Evolutionary conservation across 148 eudicot genomes (phyloP).

Genomic region (Hydrangea macrophylla): DNA sequence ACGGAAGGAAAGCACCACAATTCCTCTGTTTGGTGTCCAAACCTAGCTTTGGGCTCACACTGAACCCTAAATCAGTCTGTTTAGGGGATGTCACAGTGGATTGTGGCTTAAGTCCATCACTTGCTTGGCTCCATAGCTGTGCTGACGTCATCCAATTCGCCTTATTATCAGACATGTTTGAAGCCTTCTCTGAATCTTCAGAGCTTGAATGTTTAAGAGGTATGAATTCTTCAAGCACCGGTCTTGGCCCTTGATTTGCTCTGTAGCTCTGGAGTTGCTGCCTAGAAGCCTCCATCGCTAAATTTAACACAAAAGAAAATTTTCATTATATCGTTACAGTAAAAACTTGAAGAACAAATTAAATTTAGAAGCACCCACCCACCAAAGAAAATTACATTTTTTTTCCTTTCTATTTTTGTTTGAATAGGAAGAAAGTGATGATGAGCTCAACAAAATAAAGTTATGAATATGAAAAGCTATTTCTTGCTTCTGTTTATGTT

Average conservation of each 20-base stretch:
- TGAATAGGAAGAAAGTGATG: background rate
- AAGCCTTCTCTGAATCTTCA: constrained; percentile 34
- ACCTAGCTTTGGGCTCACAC: constrained; percentile 38
- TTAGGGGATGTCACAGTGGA: constrained; percentile 28
- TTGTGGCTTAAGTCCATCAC: constrained; percentile 36
- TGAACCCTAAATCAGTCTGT: constrained; percentile 41
- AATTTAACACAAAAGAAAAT: background rate
- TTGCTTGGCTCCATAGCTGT: constrained; percentile 80
- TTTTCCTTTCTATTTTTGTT: too few species aligned
- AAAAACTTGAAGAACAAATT: too few species aligned
- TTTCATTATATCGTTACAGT: too few species aligned
- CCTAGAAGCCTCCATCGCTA: constrained; percentile 79
- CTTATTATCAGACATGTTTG: constrained; percentile 49
- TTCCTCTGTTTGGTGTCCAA: constrained; percentile 51
- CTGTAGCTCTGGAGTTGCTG: constrained; percentile 68
- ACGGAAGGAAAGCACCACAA: constrained; percentile 83
- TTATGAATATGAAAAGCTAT: constrained; percentile 32
- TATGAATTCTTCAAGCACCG: constrained; percentile 86
- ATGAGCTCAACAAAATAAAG: constrained; percentile 11
- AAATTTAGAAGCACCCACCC: background rate
- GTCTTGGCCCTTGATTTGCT: constrained; percentile 46
- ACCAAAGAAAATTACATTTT: too few species aligned
- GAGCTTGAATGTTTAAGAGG: constrained; percentile 57
- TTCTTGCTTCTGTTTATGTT: constrained; percentile 20
- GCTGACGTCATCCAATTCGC: constrained; percentile 95